A percentile compares a stretch with the other conserved stretches of the same genome.
phyloP scores from a whole-genome alignment of 768 basidiomycete species.

The Peribolospora kevripleyi region DNA sequence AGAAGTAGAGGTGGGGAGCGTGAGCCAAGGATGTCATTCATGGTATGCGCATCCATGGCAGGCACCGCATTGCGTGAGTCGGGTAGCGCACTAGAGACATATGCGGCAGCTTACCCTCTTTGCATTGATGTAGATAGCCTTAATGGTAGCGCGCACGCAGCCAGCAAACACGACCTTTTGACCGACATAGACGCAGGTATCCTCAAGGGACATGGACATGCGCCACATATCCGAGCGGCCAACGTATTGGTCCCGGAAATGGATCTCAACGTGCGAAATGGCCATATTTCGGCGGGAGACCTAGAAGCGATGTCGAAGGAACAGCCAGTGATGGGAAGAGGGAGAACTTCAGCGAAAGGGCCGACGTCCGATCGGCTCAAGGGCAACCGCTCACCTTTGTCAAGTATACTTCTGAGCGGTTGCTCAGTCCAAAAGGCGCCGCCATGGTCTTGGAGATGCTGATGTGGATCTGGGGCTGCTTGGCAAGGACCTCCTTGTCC shows the following conservation, averaged over 20 bases:
- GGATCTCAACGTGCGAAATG: slow-evolving; percentile 53
- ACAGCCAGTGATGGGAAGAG: too few relatives aligned
- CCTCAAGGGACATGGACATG: slow-evolving; percentile 52
- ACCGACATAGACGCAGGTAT: slow-evolving; percentile 54
- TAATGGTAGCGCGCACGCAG: slow-evolving; percentile 49
- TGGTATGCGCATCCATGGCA: too few relatives aligned
- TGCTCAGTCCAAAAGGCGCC: too few relatives aligned
- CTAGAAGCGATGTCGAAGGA: too few relatives aligned
- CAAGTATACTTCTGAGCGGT: too few relatives aligned
- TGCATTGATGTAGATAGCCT: slow-evolving; percentile 45
- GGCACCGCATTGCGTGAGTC: neutral
- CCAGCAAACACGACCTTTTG: slow-evolving; percentile 73
- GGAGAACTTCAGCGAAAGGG: too few relatives aligned
- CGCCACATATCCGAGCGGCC: slow-evolving; percentile 96
- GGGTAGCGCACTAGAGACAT: neutral
- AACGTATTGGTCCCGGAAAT: slow-evolving; percentile 83
- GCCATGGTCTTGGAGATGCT: too few relatives aligned
- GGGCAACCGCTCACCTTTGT: too few relatives aligned
- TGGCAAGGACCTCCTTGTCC: too few relatives aligned
- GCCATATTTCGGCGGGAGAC: too few relatives aligned
- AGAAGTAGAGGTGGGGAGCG: neutral
- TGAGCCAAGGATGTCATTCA: neutral
- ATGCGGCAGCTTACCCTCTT: slow-evolving; percentile 28
- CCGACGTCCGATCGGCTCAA: too few relatives aligned
- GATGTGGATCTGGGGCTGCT: too few relatives aligned